Base-by-base conservation (phyloP, 2,329 filamentous ascomycete species). In the Trichoderma arundinaceum region DNA sequence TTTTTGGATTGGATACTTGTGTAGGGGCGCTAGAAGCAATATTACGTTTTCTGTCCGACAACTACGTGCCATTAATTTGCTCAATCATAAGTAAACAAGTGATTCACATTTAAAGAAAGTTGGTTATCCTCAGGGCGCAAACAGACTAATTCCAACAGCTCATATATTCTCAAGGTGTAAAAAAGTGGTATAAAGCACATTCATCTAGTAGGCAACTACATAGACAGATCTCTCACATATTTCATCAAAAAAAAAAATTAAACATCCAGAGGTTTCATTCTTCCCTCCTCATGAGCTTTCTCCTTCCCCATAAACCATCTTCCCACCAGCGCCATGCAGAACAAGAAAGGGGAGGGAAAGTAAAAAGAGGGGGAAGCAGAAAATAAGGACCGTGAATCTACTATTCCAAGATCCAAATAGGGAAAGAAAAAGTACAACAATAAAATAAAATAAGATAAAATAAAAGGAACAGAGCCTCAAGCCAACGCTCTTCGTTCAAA, bases 311-410 rank as follows among this genome's bases (percentile, higher is more conserved):
- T 28, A 48, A 60, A n/a, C 44, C 33, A 49, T 53, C 59, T 54
- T 54, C 46, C 49, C 39, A 35, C 44, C 39, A 62, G 59, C 59
- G 59, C 59, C 59, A 32, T 52, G 59, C 59, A 52, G 41, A 13
- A 41, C 22, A 41, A 48, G 38, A 35, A 22, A 35, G 17, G 19
- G n/a, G 7, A 41, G 39, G 13, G 35, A 28, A 51, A 51, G 43
- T 46, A 33, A 33, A 15, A 28, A 28, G 22, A 28, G 22, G 48
- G 15, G 48, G 7, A 5, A 7, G 48, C 1, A 38, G 35, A 38
- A 38, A 38, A 38, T 4, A 38, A 38, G 22, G 17, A 17, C 35
- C 12, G 8, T 4, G 17, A 38, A 35, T 10, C 39, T 22, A 38
- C 22, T 28, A 17, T 2, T 53, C 17, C 28, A 12, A 28, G n/a